Percentiles rank a stretch among this genome's conserved stretches.
phyloP scores from a whole-genome alignment of 805 yeast species.

The Lipomyces kockii region DNA sequence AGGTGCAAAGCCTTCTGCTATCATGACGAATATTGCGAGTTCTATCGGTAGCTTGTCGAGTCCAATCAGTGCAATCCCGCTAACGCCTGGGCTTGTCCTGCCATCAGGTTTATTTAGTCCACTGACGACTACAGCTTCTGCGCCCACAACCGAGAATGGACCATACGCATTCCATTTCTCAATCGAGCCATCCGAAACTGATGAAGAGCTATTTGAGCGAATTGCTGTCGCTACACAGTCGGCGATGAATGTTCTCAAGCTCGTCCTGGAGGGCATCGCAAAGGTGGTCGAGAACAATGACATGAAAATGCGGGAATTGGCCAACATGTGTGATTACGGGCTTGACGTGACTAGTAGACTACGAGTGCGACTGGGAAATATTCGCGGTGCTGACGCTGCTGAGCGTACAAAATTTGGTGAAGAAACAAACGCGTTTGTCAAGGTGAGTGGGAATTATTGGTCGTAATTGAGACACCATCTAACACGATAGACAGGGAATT shows the following conservation, averaged over 20 bases:
- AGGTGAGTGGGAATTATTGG: conserved; percentile 66
- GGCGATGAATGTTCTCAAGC: conserved; percentile 79
- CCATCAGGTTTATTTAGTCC: conserved; percentile 21
- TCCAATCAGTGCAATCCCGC: conserved; percentile 10
- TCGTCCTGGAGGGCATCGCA: conserved; percentile 55
- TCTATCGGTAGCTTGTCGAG: background rate
- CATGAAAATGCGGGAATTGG: conserved; percentile 74
- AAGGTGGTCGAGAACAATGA: conserved; percentile 49
- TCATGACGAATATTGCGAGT: background rate
- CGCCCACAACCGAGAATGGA: conserved; percentile 26
- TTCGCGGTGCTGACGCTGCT: conserved; percentile 53
- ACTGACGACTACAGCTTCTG: conserved; percentile 7
- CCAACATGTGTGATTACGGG: conserved; percentile 75
- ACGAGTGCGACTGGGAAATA: conserved; percentile 57
- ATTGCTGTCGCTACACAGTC: conserved; percentile 65
- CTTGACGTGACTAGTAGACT: conserved; percentile 80
- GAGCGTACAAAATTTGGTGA: conserved; percentile 80
- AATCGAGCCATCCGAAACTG: conserved; percentile 55
- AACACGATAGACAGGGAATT: conserved; percentile 12
- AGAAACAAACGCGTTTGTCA: conserved; percentile 77
- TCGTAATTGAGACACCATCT: background rate
- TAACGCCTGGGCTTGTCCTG: conserved; percentile 24
- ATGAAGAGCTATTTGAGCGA: conserved; percentile 68
- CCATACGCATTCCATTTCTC: conserved; percentile 34
- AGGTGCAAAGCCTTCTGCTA: conserved; percentile 3